Percentiles rank a stretch among this genome's conserved stretches.
Conservation (phyloP, 192 early-diverging fungal species). For the Chytriomyces sp. region DNA sequence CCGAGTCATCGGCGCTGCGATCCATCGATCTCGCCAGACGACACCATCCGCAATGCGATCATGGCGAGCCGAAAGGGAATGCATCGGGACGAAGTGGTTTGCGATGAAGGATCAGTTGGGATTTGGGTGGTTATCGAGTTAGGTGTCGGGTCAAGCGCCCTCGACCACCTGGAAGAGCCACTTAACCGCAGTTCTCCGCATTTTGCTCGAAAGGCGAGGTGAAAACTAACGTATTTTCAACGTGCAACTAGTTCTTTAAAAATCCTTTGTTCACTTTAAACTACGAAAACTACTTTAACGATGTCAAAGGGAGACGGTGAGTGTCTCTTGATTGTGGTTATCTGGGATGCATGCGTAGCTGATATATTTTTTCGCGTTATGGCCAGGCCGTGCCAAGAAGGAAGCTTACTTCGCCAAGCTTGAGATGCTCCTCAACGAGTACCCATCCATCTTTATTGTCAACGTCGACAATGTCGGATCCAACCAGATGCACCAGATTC, state of each 20-base stretch:
- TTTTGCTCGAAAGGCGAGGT: too few species aligned
- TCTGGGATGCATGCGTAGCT: background rate
- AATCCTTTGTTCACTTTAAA: slow-evolving; percentile 41
- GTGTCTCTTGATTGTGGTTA: slow-evolving; percentile 4
- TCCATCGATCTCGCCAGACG: too few species aligned
- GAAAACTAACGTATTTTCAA: too few species aligned
- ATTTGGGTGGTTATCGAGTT: too few species aligned
- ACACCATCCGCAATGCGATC: too few species aligned
- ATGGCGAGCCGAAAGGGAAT: too few species aligned
- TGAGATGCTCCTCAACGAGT: slow-evolving; percentile 81
- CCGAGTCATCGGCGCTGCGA: background rate
- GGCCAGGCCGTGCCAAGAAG: slow-evolving; percentile 78
- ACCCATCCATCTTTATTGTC: slow-evolving; percentile 98
- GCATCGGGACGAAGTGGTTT: too few species aligned
- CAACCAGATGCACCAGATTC: slow-evolving; percentile 99
- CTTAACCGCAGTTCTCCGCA: too few species aligned
- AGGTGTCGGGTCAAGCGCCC: too few species aligned
- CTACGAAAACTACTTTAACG: slow-evolving; percentile 42
- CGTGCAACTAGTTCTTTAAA: slow-evolving; percentile 45
- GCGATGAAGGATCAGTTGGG: too few species aligned
- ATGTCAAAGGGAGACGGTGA: slow-evolving; percentile 97
- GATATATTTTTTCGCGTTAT: background rate
- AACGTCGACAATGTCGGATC: slow-evolving; percentile 99
- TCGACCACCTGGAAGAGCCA: too few species aligned
- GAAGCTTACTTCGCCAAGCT: slow-evolving; percentile 95